Percentiles rank a stretch among this genome's conserved stretches.
Evolutionary conservation across 75 land plant genomes (phyloP).

Genomic region (Pinus albicaulis): DNA sequence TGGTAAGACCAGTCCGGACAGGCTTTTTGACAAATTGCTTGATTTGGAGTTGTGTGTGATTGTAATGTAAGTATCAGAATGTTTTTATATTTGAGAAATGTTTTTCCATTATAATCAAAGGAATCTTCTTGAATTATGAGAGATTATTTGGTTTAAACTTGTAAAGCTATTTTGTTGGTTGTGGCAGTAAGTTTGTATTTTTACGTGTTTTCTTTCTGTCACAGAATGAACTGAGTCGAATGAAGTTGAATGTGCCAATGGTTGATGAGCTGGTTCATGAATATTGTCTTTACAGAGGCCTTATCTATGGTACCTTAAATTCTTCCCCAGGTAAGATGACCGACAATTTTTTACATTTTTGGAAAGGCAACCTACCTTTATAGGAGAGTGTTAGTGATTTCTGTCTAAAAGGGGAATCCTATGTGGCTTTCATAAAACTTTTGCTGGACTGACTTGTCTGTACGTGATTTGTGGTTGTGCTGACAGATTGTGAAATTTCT

Average conservation of each 20-base stretch:
- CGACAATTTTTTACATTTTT: background rate
- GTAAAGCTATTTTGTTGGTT: background rate
- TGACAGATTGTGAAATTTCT: background rate
- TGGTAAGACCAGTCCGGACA: background rate
- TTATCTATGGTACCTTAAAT: conserved; percentile 47
- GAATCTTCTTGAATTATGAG: background rate
- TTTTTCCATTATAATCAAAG: background rate
- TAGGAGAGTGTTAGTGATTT: background rate
- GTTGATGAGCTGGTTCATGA: conserved; percentile 93
- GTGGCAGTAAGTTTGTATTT: background rate
- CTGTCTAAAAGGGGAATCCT: background rate
- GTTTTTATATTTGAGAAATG: background rate
- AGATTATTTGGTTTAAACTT: background rate
- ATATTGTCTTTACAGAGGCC: conserved; percentile 94
- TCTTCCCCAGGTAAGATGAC: conserved; percentile 22
- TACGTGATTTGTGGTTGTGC: background rate
- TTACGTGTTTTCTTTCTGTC: background rate
- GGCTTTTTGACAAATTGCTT: background rate
- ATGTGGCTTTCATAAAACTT: too few relatives aligned
- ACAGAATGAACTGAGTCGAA: conserved; percentile 95
- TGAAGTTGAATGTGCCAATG: conserved; percentile 61
- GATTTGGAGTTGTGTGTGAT: background rate
- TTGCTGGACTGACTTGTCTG: background rate
- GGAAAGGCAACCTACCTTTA: background rate
- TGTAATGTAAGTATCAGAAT: background rate